Evolutionary conservation across 805 yeast genomes (phyloP).

Genomic region (Novakomyces olei): DNA sequence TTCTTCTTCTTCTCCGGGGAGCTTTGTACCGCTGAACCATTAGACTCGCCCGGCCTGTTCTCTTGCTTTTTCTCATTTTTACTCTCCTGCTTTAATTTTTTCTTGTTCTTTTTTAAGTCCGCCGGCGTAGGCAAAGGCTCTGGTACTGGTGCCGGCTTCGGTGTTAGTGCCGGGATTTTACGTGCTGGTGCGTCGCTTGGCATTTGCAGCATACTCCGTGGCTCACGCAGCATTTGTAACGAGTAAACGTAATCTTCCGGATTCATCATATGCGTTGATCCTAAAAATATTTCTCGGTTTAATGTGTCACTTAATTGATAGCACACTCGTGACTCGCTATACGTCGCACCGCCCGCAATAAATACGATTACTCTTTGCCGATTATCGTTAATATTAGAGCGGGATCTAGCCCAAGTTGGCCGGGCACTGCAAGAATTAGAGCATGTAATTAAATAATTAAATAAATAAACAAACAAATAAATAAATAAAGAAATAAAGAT

Average conservation of each 20-base stretch:
- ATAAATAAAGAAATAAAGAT: too few species aligned
- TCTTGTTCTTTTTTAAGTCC: not conserved
- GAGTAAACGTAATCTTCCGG: constrained; percentile 16
- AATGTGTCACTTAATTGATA: constrained; percentile 42
- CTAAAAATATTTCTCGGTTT: constrained; percentile 57
- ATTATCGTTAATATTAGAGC: constrained; percentile 10
- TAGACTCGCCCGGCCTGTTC: not conserved
- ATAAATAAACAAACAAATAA: too few species aligned
- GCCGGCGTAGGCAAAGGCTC: too few species aligned
- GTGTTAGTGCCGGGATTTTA: too few species aligned
- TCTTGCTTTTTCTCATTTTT: not conserved
- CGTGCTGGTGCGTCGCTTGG: too few species aligned
- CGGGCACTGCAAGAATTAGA: constrained; percentile 1
- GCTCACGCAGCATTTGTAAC: too few species aligned
- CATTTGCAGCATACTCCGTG: too few species aligned
- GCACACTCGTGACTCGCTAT: constrained; percentile 55
- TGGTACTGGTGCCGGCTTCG: too few species aligned
- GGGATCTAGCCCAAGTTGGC: constrained; percentile 3
- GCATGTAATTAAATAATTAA: too few species aligned
- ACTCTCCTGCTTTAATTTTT: not conserved
- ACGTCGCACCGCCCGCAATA: constrained; percentile 76
- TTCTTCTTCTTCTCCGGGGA: not conserved
- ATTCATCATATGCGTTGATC: constrained; percentile 50
- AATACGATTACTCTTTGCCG: constrained; percentile 55
- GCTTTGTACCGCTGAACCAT: too few species aligned